Percentiles rank a stretch among this genome's conserved stretches.
phyloP scores from a whole-genome alignment of 495 filamentous ascomycete genomes.

The Xylaria sp. region DNA sequence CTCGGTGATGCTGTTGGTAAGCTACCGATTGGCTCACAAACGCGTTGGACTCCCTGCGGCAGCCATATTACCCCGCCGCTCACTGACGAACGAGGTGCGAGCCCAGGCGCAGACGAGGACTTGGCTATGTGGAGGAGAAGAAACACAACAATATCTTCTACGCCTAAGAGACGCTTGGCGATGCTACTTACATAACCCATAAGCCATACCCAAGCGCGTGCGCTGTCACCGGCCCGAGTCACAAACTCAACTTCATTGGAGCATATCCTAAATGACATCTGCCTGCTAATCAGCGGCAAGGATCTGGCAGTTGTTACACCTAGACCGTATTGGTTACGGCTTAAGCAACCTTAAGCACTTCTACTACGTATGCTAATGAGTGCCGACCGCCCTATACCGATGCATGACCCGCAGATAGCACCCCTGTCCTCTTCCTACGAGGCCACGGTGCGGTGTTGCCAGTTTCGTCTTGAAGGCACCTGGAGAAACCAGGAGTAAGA shows the following conservation, averaged over 20 bases:
- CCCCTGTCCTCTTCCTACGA: slow-evolving; percentile 8
- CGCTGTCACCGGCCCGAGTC: not conserved
- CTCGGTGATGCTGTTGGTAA: slow-evolving; percentile 19
- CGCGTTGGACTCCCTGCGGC: not conserved
- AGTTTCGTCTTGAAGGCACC: slow-evolving; percentile 9
- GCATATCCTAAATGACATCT: not conserved
- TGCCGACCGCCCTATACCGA: not conserved
- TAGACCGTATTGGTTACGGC: not conserved
- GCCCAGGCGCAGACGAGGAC: not conserved
- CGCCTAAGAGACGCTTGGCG: not conserved
- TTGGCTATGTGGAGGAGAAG: not conserved
- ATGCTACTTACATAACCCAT: not conserved
- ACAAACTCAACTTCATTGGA: not conserved
- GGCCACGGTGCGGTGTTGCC: not conserved
- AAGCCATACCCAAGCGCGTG: not conserved
- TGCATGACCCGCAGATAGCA: slow-evolving; percentile 1
- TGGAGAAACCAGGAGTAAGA: not conserved
- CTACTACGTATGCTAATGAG: not conserved
- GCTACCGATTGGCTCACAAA: slow-evolving; percentile 22
- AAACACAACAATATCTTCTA: not conserved
- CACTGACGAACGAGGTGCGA: not conserved
- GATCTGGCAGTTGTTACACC: not conserved
- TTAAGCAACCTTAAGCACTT: not conserved
- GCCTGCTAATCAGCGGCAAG: not conserved
- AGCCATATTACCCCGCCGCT: not conserved